These are phyloP conservation scores for Penicillium chermesinum DNA, from an alignment of 495 filamentous ascomycete species.

Conservation along the genomic window DNA sequence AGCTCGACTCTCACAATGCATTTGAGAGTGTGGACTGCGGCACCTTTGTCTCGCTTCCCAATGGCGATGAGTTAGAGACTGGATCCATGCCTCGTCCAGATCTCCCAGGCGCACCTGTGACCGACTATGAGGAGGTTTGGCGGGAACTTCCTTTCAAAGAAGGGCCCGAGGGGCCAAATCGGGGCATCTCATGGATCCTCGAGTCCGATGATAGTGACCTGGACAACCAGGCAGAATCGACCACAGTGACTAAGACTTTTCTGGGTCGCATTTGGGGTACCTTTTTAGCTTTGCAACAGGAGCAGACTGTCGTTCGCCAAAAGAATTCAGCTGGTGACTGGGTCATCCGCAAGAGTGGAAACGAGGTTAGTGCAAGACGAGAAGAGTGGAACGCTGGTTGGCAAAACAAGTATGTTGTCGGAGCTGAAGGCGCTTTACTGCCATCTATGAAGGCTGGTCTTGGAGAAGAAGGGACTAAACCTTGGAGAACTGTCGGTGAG, in stretches of 20 bases:
- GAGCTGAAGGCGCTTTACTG: constrained; percentile 12
- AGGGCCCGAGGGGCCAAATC: constrained; percentile 17
- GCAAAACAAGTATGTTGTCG: constrained; percentile 27
- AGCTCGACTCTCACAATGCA: constrained; percentile 35
- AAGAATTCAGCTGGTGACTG: constrained; percentile 14
- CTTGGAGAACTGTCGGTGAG: constrained; percentile 18
- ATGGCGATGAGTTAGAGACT: constrained; percentile 38
- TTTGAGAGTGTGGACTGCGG: constrained; percentile 38
- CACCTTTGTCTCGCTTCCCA: constrained; percentile 32
- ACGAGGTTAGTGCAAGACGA: constrained; percentile 31
- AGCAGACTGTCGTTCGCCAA: constrained; percentile 14
- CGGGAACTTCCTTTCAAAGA: constrained; percentile 26
- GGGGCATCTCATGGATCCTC: constrained; percentile 33
- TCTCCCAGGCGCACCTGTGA: constrained; percentile 29
- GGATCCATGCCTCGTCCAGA: constrained; percentile 38
- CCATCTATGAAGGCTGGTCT: constrained; percentile 23
- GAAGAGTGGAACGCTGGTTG: constrained; percentile 33
- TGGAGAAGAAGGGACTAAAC: constrained; percentile 9
- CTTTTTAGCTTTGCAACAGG: constrained; percentile 34
- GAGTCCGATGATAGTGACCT: constrained; percentile 23
- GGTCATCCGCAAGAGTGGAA: constrained; percentile 22
- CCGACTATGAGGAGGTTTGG: constrained; percentile 40
- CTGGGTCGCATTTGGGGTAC: constrained; percentile 33
- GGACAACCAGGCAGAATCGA: constrained; percentile 16
- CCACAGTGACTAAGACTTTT: constrained; percentile 30